Evolutionary conservation across 208 protist species (phyloP), one percentile per base, ranked within the genome.

Genomic region (Acanthamoeba polyphaga): DNA sequence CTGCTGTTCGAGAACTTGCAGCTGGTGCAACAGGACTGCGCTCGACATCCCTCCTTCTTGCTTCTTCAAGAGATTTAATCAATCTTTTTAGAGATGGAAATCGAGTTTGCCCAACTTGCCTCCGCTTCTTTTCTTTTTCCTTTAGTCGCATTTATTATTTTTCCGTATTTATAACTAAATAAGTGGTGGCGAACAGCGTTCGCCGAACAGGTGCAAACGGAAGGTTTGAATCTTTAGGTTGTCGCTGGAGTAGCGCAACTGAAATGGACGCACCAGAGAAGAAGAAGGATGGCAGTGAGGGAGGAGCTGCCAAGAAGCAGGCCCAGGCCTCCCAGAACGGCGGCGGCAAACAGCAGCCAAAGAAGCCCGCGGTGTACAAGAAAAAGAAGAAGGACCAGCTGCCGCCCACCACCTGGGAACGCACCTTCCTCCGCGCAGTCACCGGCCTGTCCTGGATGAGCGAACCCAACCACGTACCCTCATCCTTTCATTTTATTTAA

Each of bases 331-430:
- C 17, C 27, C 22, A 27, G 27, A 85, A 58, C 32, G 43, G 27
- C 3, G 38, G 76, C 24, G 43, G 22, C 10, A 51, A 55, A 87
- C 38, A 66, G 46, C 15, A 4, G 80, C 10, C 22, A 64, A 62
- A 24, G 29, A 19, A 34, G 17, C 51, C 15, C 12, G n/a, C 51
- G 85, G 55, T 22, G 22, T 46, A 89, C 53, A 55, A 70, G n/a
- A 43, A 34, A 13, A 91, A 72, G 85, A 72, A 91, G 55, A 91
- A 66, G 64, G 55, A 91, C 27, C 15, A 27, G 19, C 55, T 74
- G 43, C 85, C 58, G 43, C 85, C 85, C 29, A 64, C 58, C 27
- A 74, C 85, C 12, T 74, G 85, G 85, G 60, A 91, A 70, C 85
- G 60, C 51, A 72, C 51, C 8, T 9, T 72, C 55, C 29, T 74